Evolutionary conservation across 1,284 basidiomycete genomes (phyloP).

Genomic region (Binderoboletus segoi): DNA sequence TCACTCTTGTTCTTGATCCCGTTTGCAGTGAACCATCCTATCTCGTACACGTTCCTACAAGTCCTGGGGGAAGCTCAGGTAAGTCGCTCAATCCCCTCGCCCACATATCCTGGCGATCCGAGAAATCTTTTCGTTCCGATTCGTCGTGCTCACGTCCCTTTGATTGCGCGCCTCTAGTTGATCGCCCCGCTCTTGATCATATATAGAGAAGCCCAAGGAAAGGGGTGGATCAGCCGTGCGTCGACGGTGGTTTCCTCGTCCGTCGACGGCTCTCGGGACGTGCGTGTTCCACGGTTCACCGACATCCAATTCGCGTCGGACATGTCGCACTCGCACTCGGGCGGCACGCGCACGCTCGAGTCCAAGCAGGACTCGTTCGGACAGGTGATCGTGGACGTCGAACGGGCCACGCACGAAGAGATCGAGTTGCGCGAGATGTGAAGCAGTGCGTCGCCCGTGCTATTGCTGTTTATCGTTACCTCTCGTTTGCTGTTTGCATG

Average conservation of each 20-base stretch:
- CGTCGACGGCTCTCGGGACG: constrained; percentile 1
- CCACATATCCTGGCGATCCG: no score
- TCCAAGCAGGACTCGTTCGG: constrained; percentile 14
- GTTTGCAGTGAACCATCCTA: constrained; percentile 9
- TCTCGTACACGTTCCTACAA: constrained; percentile 31
- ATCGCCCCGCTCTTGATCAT: constrained; percentile 32
- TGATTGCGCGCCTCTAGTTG: constrained; percentile 23
- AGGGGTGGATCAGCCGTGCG: constrained; percentile 30
- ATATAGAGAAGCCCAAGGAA: constrained; percentile 32
- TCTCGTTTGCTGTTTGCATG: not conserved
- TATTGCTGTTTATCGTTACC: not conserved
- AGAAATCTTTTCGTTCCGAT: no score
- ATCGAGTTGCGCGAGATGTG: constrained; percentile 77
- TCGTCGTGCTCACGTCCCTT: no score
- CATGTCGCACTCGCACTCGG: constrained; percentile 5
- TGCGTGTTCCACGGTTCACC: constrained; percentile 26
- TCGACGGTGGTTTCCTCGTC: constrained; percentile 7
- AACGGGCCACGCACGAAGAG: constrained; percentile 43
- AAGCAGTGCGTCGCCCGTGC: constrained; percentile 36
- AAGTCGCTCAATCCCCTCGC: not conserved
- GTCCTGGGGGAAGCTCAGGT: constrained; percentile 33
- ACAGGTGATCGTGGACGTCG: not conserved
- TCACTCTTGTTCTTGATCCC: constrained; percentile 32
- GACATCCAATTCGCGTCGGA: constrained; percentile 31
- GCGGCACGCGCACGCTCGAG: constrained; percentile 4